Evolutionary conservation across 2,329 filamentous ascomycete species (phyloP).

Genomic region (Shiraia bambusicola): DNA sequence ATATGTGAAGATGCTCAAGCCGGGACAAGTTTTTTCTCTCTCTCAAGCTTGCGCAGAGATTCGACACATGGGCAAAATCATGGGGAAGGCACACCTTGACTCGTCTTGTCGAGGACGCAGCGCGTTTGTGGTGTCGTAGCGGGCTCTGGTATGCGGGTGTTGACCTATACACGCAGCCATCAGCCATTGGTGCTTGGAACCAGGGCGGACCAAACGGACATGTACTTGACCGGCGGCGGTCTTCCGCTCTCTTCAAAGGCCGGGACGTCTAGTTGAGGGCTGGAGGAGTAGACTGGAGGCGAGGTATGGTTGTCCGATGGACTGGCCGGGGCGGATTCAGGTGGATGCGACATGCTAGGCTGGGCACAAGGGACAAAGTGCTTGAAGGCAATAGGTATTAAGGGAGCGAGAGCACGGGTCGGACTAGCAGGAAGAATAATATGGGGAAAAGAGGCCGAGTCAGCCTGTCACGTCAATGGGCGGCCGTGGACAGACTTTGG

Average conservation of each 20-base stretch:
- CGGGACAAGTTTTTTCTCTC: too few species aligned
- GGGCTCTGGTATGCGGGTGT: constrained; percentile 62
- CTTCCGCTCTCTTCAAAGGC: constrained; percentile 41
- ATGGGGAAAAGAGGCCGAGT: constrained; percentile 15
- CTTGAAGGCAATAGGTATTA: constrained; percentile 1
- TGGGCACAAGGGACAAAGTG: constrained; percentile 6
- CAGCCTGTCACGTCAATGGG: constrained; percentile 10
- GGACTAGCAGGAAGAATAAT: constrained; percentile 12
- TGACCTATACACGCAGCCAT: constrained; percentile 49
- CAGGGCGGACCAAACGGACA: constrained; percentile 42
- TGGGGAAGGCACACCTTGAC: constrained; percentile 58
- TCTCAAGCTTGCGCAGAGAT: too few species aligned
- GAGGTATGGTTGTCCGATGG: constrained; percentile 29
- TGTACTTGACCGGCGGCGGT: constrained; percentile 51
- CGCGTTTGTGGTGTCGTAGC: constrained; percentile 65
- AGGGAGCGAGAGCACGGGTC: constrained; percentile 3
- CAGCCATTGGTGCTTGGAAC: constrained; percentile 10
- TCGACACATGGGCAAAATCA: background rate
- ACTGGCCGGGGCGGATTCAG: constrained; percentile 15
- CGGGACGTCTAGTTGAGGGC: constrained; percentile 52
- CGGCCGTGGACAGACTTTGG: background rate
- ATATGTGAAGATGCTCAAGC: background rate
- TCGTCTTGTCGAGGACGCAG: constrained; percentile 59
- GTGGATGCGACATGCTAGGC: constrained; percentile 16
- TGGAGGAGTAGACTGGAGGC: constrained; percentile 48